Evolutionary conservation across 768 basidiomycete genomes (phyloP), one percentile per base, ranked within the genome.

Genomic region (Daedaleopsis nitida): DNA sequence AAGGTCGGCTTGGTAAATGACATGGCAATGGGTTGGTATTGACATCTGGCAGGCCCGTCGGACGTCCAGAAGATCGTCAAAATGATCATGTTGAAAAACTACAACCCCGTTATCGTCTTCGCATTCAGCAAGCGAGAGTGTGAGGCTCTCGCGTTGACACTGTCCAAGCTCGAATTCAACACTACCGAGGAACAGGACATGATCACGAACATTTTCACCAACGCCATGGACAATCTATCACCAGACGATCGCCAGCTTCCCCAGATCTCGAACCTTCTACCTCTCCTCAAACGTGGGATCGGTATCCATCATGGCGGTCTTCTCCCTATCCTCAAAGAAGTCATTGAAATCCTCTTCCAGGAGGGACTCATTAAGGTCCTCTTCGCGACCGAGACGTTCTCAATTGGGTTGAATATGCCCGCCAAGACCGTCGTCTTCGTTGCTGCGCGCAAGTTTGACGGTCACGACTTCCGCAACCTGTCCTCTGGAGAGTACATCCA

Each of bases 341-440:
- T 98, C 51, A 98, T 99, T 74, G 97, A 99, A 74, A 97, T 99
- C 59, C 83, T 99, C 45, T 99, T 99, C 79, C 96, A 98, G 73
- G 96, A 98, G 70, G 96, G 96, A 11, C 81, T 98, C 48, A 94
- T 98, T 79, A 99, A 99, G 73, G 95, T 94, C 35, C 84, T 99
- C 43, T 99, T 98, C 69, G 97, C 97, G 8, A 99, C 97, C 0
- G 97, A 99, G 76, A 99, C 97, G 0, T 98, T 98, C 76, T 96
- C 96, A 16, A 97, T 97, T 60, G 94, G 93, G 39, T 80, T 99
- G 47, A 99, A 99, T 76, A 99, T 99, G 97, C 97, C 97, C 12
- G 97, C 97, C 17, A 98, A 98, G 79, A 98, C 97, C 3, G 97
- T 99, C 51, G 96, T 99, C 23, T 99, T 99, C 79, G 97, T 94